Percentiles rank a stretch among this genome's conserved stretches.
These are phyloP conservation scores for Dendrocalamus sinicus DNA, from an alignment of 176 grass and related monocot species.

Conservation along the genomic window DNA sequence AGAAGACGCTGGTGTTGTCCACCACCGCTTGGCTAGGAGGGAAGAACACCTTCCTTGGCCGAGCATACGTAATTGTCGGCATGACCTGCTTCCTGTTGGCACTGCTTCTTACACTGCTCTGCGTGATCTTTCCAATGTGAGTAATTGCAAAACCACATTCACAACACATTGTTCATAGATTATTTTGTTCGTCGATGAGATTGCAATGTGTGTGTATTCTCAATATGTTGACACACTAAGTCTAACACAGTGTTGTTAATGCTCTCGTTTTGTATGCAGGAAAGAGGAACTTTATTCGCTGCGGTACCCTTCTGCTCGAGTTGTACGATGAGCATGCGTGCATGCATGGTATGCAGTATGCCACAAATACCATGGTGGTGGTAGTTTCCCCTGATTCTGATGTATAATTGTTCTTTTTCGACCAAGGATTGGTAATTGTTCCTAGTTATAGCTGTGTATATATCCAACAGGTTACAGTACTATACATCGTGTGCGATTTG, in stretches of 20 bases:
- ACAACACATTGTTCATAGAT: not conserved
- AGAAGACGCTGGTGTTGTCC: slow-evolving; percentile 66
- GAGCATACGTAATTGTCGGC: slow-evolving; percentile 58
- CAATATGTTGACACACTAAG: not conserved
- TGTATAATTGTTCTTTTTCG: not conserved
- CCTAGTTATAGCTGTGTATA: not conserved
- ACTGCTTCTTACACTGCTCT: slow-evolving; percentile 50
- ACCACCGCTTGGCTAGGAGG: slow-evolving; percentile 66
- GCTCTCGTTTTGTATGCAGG: slow-evolving; percentile 31
- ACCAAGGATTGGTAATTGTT: slow-evolving; percentile 2
- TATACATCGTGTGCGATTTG: not conserved
- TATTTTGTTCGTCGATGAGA: not conserved
- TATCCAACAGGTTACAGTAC: not conserved
- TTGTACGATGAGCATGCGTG: not conserved
- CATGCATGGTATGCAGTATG: not conserved
- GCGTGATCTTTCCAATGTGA: slow-evolving; percentile 55
- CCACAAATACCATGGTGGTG: not conserved
- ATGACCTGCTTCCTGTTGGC: slow-evolving; percentile 59
- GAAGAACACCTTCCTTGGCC: slow-evolving; percentile 67
- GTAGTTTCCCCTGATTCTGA: not conserved
- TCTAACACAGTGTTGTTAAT: not conserved
- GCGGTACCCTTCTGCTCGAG: not conserved
- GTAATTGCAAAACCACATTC: not conserved
- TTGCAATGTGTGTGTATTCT: not conserved
- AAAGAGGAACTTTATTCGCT: slow-evolving; percentile 40